Evolutionary conservation across 2,329 filamentous ascomycete genomes (phyloP).

Genomic region (Tothia fuscella): DNA sequence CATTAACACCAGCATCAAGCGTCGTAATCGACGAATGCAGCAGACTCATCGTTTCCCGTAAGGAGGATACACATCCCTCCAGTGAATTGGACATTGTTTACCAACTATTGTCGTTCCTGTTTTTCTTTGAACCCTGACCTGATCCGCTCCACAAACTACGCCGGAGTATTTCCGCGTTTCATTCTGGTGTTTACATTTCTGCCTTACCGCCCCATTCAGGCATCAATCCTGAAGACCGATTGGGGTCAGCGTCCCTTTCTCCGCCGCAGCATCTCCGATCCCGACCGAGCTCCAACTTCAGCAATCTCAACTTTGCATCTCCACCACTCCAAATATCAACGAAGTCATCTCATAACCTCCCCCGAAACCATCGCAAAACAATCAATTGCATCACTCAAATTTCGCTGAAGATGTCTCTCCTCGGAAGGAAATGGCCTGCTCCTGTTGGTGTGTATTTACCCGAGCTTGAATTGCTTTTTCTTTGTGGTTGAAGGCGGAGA

Average conservation of each 20-base stretch:
- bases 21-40: slow-evolving; percentile 52
- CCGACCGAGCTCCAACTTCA: too few relatives aligned
- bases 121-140: too few relatives aligned
- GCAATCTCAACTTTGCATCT: slow-evolving; percentile 8
- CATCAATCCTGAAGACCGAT: too few relatives aligned
- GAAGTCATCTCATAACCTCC: not conserved
- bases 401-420: slow-evolving; percentile 27
- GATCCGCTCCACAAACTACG: too few relatives aligned
- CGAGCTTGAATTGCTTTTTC: slow-evolving; percentile 1
- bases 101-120: too few relatives aligned
- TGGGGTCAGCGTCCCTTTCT: too few relatives aligned
- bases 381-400: slow-evolving; percentile 9
- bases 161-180: too few relatives aligned
- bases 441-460: slow-evolving; percentile 40
- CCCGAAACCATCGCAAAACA: slow-evolving; percentile 10
- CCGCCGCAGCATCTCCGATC: too few relatives aligned
- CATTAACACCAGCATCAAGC: slow-evolving; percentile 49
- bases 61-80: slow-evolving; percentile 46
- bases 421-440: slow-evolving; percentile 41
- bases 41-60: slow-evolving; percentile 48
- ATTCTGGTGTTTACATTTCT: too few relatives aligned
- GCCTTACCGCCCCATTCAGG: too few relatives aligned
- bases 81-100: slow-evolving; percentile 33
- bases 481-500: not conserved
- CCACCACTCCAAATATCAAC: slow-evolving; percentile 9